phyloP scores from a whole-genome alignment of 2,329 filamentous ascomycete genomes.

The Blastomyces parvus region DNA sequence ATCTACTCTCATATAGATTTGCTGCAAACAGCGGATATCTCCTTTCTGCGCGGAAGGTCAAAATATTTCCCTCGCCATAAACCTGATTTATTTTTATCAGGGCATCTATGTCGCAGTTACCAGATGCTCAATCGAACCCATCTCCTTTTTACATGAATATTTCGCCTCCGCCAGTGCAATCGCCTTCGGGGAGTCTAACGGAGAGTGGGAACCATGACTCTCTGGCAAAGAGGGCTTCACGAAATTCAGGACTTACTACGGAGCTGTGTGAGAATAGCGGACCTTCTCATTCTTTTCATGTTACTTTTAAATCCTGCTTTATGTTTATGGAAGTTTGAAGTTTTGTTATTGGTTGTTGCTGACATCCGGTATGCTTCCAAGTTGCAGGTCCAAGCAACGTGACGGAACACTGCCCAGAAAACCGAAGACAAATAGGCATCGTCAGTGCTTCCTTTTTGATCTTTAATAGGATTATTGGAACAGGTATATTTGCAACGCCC shows the following conservation, averaged over 20 bases:
- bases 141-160: background rate
- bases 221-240: background rate
- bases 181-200: background rate
- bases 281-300: background rate
- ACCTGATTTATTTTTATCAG: slow-evolving; percentile 1
- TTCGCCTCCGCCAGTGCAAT: slow-evolving; percentile 9
- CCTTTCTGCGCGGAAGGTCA: background rate
- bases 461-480: slow-evolving; percentile 42
- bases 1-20: background rate
- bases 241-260: background rate
- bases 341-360: background rate
- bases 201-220: background rate
- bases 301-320: background rate
- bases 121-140: background rate
- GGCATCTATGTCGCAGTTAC: slow-evolving; percentile 1
- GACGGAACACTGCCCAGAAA: slow-evolving; percentile 28
- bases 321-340: background rate
- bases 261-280: slow-evolving; percentile 1
- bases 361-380: background rate
- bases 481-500: slow-evolving; percentile 43
- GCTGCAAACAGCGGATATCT: background rate
- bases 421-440: slow-evolving; percentile 33
- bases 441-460: slow-evolving; percentile 39
- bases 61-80: background rate
- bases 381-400: background rate